These are phyloP conservation scores for Thalassiosira hispida DNA, from an alignment of 352 stramenopile genomes.

Conservation along the genomic window DNA sequence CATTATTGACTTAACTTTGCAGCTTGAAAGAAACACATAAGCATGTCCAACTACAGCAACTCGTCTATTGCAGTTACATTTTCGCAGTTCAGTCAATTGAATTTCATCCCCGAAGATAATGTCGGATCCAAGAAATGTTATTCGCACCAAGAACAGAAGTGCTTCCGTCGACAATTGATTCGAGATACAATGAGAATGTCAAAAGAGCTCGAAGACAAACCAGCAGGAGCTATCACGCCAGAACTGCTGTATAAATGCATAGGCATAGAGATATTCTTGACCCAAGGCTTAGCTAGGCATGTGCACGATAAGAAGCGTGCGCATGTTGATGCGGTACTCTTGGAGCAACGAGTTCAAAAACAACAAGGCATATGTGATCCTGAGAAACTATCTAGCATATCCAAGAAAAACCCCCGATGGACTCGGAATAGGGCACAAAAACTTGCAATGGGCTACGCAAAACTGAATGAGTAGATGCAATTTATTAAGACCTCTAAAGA, in stretches of 20 bases:
- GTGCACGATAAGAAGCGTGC: neutral
- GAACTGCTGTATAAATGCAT: neutral
- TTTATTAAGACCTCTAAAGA: too few species aligned
- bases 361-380: neutral
- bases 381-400: neutral
- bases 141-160: too few species aligned
- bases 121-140: too few species aligned
- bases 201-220: neutral
- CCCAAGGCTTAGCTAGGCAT: neutral
- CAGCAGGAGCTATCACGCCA: neutral
- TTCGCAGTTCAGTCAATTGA: too few species aligned
- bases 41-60: too few species aligned
- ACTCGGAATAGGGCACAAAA: neutral
- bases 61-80: too few species aligned
- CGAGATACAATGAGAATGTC: too few species aligned
- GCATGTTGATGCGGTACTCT: neutral
- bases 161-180: too few species aligned
- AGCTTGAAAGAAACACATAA: too few species aligned
- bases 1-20: too few species aligned
- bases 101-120: too few species aligned
- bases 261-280: neutral
- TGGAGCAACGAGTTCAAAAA: neutral
- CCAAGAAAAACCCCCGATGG: neutral
- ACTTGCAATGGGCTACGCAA: neutral
- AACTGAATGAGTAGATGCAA: neutral